Base-by-base conservation (phyloP, 495 filamentous ascomycete genomes). In the Penicillium macrosclerotiorum region DNA sequence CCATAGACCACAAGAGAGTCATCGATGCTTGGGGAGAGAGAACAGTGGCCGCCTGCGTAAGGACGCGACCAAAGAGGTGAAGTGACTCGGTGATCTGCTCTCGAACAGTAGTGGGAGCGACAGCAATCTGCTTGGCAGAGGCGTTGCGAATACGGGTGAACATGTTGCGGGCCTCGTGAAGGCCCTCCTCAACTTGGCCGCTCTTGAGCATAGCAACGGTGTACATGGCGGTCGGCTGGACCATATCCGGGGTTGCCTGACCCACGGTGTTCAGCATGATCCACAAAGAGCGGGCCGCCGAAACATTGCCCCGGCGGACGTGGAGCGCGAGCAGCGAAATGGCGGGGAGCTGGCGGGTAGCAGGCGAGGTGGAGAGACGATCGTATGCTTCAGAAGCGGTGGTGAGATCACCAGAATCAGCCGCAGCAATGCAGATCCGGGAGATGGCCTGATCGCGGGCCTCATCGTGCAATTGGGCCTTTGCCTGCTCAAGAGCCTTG, bases 61-160 rank as follows among this genome's bases (percentile, higher is more conserved):
- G 64, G 46, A 80, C 71, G 9, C 66, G 69, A 36, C 75, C 79
- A 39, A 96, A 80, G 53, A 95, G 85, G 54, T 92, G 85, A 41
- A 88, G 74, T 13, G 82, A 87, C 60, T 96, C 92, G 54, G 95
- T 92, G 37, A 95, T 85, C 65, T 90, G 84, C 52, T 92, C 89
- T 22, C 77, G 66, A 37, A 84, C 60, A 22, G 52, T 53, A 36
- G 72, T 37, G 39, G 51, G 20, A 35, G 49, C 47, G 47, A 51
- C 53, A 17, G 59, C 71, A 37, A 29, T 19, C 24, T 66, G 32
- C n/a, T 51, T 45, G 18, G 54, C 42, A 42, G 74, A 71, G 29
- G 71, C 56, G 34, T 78, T 77, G 45, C 87, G 84, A 49, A 95
- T 86, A 30, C 85, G 85, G 45, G 78, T 69, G 62, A 95, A 95